A percentile compares a stretch with the other conserved stretches of the same genome.
Evolutionary conservation across 306 rosid species (phyloP).

Genomic region (Gynostemma pentaphyllum): DNA sequence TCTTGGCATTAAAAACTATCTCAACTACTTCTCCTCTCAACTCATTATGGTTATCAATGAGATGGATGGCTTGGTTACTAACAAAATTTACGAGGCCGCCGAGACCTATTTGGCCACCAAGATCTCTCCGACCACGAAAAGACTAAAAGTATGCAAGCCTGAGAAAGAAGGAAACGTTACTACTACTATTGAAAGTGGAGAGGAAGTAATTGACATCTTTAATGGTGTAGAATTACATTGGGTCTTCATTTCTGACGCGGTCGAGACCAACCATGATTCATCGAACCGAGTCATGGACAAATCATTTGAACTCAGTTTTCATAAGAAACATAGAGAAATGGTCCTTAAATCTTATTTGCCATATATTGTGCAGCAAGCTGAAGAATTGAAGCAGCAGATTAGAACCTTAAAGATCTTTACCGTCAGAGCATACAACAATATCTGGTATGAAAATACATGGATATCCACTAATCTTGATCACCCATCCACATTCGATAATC

Average conservation of each 20-base stretch:
- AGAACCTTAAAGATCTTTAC: conserved; percentile 51
- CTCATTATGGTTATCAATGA: conserved; percentile 54
- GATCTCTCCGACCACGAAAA: conserved; percentile 32
- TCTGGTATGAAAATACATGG: conserved; percentile 30
- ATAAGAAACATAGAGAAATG: conserved; percentile 43
- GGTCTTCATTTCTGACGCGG: conserved; percentile 25
- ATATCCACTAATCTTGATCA: conserved; percentile 42
- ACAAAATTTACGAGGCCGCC: conserved; percentile 55
- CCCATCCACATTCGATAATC: conserved; percentile 51
- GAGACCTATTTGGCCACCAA: conserved; percentile 38
- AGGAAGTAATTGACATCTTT: conserved; percentile 31
- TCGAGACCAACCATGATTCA: conserved; percentile 14
- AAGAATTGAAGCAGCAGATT: conserved; percentile 25
- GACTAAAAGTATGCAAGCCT: conserved; percentile 37
- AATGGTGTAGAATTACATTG: conserved; percentile 38
- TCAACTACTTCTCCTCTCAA: conserved; percentile 32
- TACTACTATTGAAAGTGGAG: conserved; percentile 34
- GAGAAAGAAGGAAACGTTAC: conserved; percentile 24
- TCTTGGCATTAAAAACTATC: conserved; percentile 11
- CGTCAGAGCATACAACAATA: conserved; percentile 16
- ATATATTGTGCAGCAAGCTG: conserved; percentile 27
- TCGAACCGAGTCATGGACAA: conserved; percentile 23
- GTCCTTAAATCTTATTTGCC: conserved; percentile 41
- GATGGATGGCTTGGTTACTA: conserved; percentile 45
- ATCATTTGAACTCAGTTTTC: conserved; percentile 42